Percentiles rank a stretch among this genome's conserved stretches.
Evolutionary conservation across 331 rosid species (phyloP).

Genomic region (Cucumis variabilis): DNA sequence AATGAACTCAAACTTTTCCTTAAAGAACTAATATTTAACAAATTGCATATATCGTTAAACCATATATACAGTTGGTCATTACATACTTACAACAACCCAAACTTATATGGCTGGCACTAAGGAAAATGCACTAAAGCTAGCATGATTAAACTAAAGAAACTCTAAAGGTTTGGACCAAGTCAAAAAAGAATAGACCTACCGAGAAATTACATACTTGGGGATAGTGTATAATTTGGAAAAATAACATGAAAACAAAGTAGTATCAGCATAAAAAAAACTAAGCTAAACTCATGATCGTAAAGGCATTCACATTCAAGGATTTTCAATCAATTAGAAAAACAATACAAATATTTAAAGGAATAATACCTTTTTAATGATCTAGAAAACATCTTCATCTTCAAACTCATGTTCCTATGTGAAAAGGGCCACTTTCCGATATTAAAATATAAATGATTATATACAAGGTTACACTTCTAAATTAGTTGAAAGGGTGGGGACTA

Average conservation of each 20-base stretch:
- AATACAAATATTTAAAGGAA: background rate
- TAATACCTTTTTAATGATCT: conserved; percentile 86
- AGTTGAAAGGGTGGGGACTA: too few relatives aligned
- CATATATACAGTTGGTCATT: too few relatives aligned
- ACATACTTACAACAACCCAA: too few relatives aligned
- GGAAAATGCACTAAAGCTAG: conserved; percentile 75
- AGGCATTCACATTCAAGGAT: background rate
- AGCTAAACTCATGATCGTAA: background rate
- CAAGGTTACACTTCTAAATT: too few relatives aligned
- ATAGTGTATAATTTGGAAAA: conserved; percentile 11
- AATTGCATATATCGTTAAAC: too few relatives aligned
- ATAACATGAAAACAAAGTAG: background rate
- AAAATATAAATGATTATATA: background rate
- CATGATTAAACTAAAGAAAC: conserved; percentile 81
- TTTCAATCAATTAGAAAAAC: background rate
- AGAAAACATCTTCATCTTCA: conserved; percentile 98
- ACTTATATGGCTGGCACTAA: conserved; percentile 73
- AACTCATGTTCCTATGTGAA: conserved; percentile 78
- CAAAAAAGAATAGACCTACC: conserved; percentile 90
- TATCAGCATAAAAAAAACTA: background rate
- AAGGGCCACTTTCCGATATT: conserved; percentile 4
- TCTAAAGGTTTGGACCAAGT: conserved; percentile 77
- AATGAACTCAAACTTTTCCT: too few relatives aligned
- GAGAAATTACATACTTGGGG: conserved; percentile 79
- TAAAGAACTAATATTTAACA: too few relatives aligned